A percentile compares a stretch with the other conserved stretches of the same genome.
These are phyloP conservation scores for Oryza coarctata DNA, from an alignment of 176 grass and related monocot species.

Conservation along the genomic window DNA sequence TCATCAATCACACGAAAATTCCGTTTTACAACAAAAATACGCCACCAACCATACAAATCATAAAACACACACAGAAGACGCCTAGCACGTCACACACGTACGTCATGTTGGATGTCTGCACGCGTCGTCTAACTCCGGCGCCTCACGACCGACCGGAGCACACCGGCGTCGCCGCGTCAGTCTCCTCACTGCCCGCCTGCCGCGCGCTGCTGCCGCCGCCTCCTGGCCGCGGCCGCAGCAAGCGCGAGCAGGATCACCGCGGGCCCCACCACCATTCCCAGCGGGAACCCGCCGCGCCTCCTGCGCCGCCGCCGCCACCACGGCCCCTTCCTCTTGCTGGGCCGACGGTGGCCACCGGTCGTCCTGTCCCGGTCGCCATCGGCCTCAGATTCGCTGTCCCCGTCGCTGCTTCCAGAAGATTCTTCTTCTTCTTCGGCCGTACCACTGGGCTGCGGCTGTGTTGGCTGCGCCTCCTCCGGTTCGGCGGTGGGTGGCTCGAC, in stretches of 20 bases:
- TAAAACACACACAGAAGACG: not conserved
- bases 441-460: not conserved
- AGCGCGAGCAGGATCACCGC: constrained; percentile 30
- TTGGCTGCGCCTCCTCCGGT: not conserved
- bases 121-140: not conserved
- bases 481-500: not conserved
- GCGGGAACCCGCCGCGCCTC: not conserved
- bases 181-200: not conserved
- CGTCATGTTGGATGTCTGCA: too few relatives aligned
- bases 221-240: not conserved
- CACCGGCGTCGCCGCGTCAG: not conserved
- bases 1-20: not conserved
- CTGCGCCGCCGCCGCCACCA: not conserved
- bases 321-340: fast-evolving
- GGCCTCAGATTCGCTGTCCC: not conserved
- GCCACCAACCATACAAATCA: not conserved
- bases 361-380: not conserved
- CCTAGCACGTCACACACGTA: not conserved
- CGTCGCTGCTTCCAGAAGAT: not conserved
- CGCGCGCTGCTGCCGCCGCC: not conserved
- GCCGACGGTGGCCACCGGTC: not conserved
- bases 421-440: not conserved
- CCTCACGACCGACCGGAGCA: too few relatives aligned
- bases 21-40: too few relatives aligned
- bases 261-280: constrained; percentile 30